Evolutionary conservation across 805 yeast genomes (phyloP).

Genomic region (Yarrowia porcina): DNA sequence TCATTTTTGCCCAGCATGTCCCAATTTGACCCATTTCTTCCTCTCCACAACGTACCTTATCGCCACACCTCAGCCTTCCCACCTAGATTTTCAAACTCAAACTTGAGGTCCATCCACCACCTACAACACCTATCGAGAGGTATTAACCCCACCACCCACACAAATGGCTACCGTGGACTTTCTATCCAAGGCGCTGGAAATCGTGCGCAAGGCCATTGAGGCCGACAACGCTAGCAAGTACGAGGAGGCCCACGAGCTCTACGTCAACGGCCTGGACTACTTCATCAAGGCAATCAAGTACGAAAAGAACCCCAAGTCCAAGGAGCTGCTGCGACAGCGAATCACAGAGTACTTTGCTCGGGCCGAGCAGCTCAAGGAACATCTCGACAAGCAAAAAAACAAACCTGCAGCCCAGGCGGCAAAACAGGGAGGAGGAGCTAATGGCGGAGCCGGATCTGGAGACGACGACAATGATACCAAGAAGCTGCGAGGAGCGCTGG

Average conservation of each 20-base stretch:
- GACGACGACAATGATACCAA: slow-evolving; percentile 80
- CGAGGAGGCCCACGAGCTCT: slow-evolving; percentile 90
- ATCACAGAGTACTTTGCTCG: slow-evolving; percentile 87
- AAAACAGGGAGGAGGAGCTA: slow-evolving; percentile 51
- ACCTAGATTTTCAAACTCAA: slow-evolving; percentile 17
- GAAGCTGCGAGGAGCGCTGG: slow-evolving; percentile 82
- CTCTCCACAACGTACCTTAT: neutral
- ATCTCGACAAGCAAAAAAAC: slow-evolving; percentile 59
- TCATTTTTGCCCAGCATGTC: neutral
- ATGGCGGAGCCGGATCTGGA: slow-evolving; percentile 48
- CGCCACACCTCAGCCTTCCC: slow-evolving; percentile 17
- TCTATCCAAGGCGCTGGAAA: slow-evolving; percentile 88
- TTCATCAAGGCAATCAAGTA: slow-evolving; percentile 92
- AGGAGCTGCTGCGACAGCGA: slow-evolving; percentile 81
- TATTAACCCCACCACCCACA: slow-evolving; percentile 5
- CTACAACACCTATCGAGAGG: neutral
- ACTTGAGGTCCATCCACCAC: neutral
- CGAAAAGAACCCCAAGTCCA: slow-evolving; percentile 86
- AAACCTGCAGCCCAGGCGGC: slow-evolving; percentile 50
- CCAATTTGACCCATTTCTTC: neutral
- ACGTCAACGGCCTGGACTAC: slow-evolving; percentile 90
- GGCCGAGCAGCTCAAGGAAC: slow-evolving; percentile 91
- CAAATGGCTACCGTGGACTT: slow-evolving; percentile 52
- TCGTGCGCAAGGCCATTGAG: slow-evolving; percentile 91
- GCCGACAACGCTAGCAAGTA: slow-evolving; percentile 86